A percentile compares a stretch with the other conserved stretches of the same genome.
These are phyloP conservation scores for Backusella parvicylindrica DNA, from an alignment of 192 early-diverging fungal genomes.

Conservation along the genomic window DNA sequence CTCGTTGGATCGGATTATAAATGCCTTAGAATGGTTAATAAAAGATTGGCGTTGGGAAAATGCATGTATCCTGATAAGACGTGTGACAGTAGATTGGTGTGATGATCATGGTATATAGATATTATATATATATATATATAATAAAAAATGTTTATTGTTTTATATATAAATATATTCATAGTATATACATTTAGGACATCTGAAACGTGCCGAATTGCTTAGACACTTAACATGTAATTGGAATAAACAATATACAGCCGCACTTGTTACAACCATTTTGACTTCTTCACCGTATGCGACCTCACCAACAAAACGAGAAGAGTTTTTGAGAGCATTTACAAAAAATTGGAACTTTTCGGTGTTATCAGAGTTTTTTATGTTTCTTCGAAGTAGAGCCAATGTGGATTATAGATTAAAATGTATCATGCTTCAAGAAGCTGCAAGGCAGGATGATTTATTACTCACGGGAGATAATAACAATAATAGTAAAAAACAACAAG, in stretches of 20 bases:
- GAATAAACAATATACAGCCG: background rate
- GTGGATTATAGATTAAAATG: slow-evolving; percentile 4
- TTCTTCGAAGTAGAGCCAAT: slow-evolving; percentile 3
- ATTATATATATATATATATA: background rate
- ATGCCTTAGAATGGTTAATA: slow-evolving; percentile 70
- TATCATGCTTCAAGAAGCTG: slow-evolving; percentile 5
- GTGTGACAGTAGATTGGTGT: slow-evolving; percentile 68
- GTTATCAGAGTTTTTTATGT: background rate
- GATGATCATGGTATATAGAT: slow-evolving; percentile 37
- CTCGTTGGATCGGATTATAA: slow-evolving; percentile 64
- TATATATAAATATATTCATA: background rate
- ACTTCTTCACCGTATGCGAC: background rate
- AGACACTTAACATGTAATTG: background rate
- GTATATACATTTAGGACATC: background rate
- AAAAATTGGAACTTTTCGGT: slow-evolving; percentile 3
- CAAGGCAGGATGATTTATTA: slow-evolving; percentile 1
- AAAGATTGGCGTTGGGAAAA: slow-evolving; percentile 68
- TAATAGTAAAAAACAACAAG: background rate
- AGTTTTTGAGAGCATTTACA: background rate
- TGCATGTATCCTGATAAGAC: slow-evolving; percentile 57
- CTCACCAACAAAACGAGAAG: background rate
- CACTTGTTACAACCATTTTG: background rate
- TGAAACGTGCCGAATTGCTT: background rate
- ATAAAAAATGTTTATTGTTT: background rate
- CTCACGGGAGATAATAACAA: background rate